Evolutionary conservation across 169 alveolate species (phyloP).

Genomic region (Plasmodium yoelii): DNA sequence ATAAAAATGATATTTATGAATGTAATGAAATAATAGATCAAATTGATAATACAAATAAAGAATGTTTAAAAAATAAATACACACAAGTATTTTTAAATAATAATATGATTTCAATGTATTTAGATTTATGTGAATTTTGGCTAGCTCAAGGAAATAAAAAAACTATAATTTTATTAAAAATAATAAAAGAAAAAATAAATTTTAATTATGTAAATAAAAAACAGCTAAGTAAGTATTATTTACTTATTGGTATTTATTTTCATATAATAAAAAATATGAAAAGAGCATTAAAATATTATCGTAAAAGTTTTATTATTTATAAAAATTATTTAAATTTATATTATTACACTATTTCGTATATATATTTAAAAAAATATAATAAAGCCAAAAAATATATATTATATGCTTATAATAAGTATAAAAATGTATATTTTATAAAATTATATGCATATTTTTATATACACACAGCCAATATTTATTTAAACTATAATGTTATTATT

Average conservation of each 20-base stretch:
- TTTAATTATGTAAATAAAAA: slow-evolving; percentile 52
- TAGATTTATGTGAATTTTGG: slow-evolving; percentile 76
- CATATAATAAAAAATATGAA: slow-evolving; percentile 50
- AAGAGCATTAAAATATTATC: slow-evolving; percentile 40
- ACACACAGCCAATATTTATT: slow-evolving; percentile 52
- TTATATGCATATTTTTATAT: slow-evolving; percentile 42
- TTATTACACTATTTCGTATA: slow-evolving; percentile 47
- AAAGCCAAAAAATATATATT: slow-evolving; percentile 44
- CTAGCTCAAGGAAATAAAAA: slow-evolving; percentile 31
- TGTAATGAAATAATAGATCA: slow-evolving; percentile 41
- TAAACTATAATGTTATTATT: slow-evolving; percentile 40
- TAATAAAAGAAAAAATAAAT: slow-evolving; percentile 51
- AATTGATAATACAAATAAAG: slow-evolving; percentile 13
- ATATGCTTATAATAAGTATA: slow-evolving; percentile 22
- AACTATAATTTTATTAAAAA: slow-evolving; percentile 33
- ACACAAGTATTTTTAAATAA: slow-evolving; percentile 10
- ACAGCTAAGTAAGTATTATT: slow-evolving; percentile 42
- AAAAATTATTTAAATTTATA: slow-evolving; percentile 23
- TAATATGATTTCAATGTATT: slow-evolving; percentile 43
- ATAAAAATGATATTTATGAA: slow-evolving; percentile 66
- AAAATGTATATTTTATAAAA: slow-evolving; percentile 60
- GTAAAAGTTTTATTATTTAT: slow-evolving; percentile 47
- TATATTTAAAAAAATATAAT: slow-evolving; percentile 39
- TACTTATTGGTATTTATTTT: slow-evolving; percentile 62
- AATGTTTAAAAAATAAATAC: slow-evolving; percentile 3